Conservation (phyloP, 2,329 filamentous ascomycete genomes). For the Myriangium duriaei region DNA sequence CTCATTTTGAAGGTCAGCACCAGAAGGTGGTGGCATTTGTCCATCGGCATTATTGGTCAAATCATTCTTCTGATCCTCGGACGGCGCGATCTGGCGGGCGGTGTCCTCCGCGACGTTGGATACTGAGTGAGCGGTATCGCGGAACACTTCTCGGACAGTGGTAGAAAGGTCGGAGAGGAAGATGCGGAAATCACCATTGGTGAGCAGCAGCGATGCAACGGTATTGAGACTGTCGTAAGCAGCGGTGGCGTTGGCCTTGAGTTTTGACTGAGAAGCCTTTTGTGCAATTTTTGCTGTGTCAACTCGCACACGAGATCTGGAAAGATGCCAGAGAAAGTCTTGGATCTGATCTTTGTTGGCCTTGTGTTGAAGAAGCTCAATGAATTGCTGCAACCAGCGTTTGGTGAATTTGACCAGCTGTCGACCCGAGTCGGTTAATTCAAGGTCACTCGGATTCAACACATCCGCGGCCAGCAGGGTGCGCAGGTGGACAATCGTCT, state of each 20-base stretch:
- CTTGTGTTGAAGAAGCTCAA: slow-evolving; percentile 70
- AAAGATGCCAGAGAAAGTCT: slow-evolving; percentile 77
- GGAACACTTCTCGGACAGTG: slow-evolving; percentile 72
- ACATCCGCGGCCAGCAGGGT: slow-evolving; percentile 66
- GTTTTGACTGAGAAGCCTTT: slow-evolving; percentile 49
- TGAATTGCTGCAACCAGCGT: slow-evolving; percentile 65
- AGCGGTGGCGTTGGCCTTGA: slow-evolving; percentile 58
- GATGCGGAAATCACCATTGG: slow-evolving; percentile 79
- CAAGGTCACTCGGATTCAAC: slow-evolving; percentile 60
- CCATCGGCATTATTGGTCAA: slow-evolving; percentile 26
- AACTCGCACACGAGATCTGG: slow-evolving; percentile 58
- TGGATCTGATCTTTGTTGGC: slow-evolving; percentile 78
- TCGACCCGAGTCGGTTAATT: slow-evolving; percentile 66
- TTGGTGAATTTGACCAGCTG: slow-evolving; percentile 59
- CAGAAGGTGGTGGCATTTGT: slow-evolving; percentile 39
- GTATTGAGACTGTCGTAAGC: slow-evolving; percentile 74
- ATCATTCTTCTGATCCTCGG: slow-evolving; percentile 39
- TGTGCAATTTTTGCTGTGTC: slow-evolving; percentile 52
- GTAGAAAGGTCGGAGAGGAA: slow-evolving; percentile 71
- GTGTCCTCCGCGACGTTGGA: slow-evolving; percentile 64
- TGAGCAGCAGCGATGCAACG: slow-evolving; percentile 70
- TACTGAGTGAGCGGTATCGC: slow-evolving; percentile 69
- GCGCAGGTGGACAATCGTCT: slow-evolving; percentile 66
- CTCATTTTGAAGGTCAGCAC: slow-evolving; percentile 47
- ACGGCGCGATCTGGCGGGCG: slow-evolving; percentile 60